Conservation (phyloP, 1,284 basidiomycete genomes). For the Rhodofomes roseus region DNA sequence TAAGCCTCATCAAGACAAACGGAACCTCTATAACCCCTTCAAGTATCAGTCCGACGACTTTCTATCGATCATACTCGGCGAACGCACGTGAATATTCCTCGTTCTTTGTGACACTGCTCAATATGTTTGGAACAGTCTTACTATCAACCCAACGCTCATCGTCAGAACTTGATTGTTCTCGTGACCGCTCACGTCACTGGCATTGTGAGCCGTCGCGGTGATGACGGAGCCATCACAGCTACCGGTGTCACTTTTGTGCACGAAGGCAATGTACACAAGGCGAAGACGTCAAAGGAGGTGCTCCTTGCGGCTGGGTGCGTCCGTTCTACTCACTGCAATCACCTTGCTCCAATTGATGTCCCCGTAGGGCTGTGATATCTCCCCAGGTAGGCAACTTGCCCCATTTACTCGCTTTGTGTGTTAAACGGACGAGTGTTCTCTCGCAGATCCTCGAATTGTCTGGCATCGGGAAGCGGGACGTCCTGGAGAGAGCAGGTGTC, state of each 20-base stretch:
- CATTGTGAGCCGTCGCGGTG: slow-evolving; percentile 8
- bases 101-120: no score
- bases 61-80: neutral
- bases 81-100: no score
- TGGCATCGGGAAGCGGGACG: slow-evolving; percentile 32
- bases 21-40: neutral
- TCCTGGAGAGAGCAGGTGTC: slow-evolving; percentile 30
- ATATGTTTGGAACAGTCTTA: neutral
- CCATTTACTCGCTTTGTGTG: no score
- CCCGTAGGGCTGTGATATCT: slow-evolving; percentile 24
- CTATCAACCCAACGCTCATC: slow-evolving; percentile 10
- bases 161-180: slow-evolving; percentile 19
- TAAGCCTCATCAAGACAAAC: no score
- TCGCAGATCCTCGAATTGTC: slow-evolving; percentile 36
- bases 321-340: neutral
- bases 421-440: no score
- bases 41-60: neutral
- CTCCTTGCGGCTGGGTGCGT: slow-evolving; percentile 32
- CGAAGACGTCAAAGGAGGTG: slow-evolving; percentile 32
- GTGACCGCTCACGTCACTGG: slow-evolving; percentile 15
- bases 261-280: slow-evolving; percentile 20
- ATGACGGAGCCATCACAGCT: slow-evolving; percentile 19
- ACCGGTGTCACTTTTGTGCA: slow-evolving; percentile 31
- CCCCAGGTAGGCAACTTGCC: slow-evolving; percentile 16
- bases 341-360: no score